Base-by-base conservation (phyloP, 331 rosid species). In the Acacia concinna region DNA sequence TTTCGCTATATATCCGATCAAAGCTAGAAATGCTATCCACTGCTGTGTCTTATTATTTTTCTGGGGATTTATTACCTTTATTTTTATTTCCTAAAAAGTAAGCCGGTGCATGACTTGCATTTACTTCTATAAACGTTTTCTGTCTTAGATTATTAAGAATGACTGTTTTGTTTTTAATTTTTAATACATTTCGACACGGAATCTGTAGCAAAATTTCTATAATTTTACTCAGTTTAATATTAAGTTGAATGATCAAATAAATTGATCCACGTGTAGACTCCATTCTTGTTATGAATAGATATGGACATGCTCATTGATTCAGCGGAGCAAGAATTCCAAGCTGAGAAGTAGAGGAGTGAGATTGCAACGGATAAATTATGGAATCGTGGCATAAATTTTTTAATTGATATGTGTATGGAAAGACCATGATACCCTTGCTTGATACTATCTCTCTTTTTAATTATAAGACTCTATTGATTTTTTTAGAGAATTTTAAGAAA, bases 1-100 rank as follows among this genome's bases (percentile, higher is more conserved):
- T 80, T 85, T 63, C 78, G 80, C 35, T 81, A 66, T 77, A 75
- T 74, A 75, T 78, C 84, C 82, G 77, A 74, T 72, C 82, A 63
- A 75, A 77, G 84, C 86, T 78, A 78, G 60, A 73, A 77, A 80
- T 70, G 81, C 56, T 63, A 72, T 84, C 86, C 76, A 78, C 13
- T 17, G 67, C 81, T 41, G 37, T 31, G 37, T 31, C 70, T 57
- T 44, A 44, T 3, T 13, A 1, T 60, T 51, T 30, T 52, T 60
- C 30, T 30, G 5, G 1, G 35, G 38, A 68, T 65, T 40, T 9
- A 30, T 75, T 52, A 43, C 49, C 63, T 35, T 83, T 78, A 60
- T 47, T 41, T 11, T 4, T 81, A 68, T 44, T 23, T 21, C 30
- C 31, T 23, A 21, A 23, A n/a, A n/a, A 21, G 31, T 54, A 2